Percentiles rank a stretch among this genome's conserved stretches.
These are phyloP conservation scores for Trypanosoma cruzi DNA, from an alignment of 208 protist genomes.

Conservation along the genomic window DNA sequence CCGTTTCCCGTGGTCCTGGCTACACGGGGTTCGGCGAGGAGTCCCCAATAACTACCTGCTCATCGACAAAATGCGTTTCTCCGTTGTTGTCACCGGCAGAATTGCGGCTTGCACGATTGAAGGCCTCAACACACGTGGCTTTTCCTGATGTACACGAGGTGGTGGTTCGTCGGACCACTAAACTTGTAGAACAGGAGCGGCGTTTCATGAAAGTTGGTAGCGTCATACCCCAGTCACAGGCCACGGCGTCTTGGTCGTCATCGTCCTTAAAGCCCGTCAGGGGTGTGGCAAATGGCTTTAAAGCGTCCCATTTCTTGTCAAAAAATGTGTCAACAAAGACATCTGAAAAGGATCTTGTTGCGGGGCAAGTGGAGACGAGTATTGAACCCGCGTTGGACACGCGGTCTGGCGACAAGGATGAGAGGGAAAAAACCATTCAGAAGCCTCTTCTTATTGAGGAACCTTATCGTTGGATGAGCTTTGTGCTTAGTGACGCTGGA, in stretches of 20 bases:
- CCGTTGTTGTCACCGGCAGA: not conserved
- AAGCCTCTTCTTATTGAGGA: slow-evolving; percentile 9
- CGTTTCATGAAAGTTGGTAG: not conserved
- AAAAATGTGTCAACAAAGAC: not conserved
- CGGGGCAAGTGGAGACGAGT: not conserved
- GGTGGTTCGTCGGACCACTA: slow-evolving; percentile 4
- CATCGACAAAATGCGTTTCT: not conserved
- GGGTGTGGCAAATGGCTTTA: not conserved
- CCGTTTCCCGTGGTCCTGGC: not conserved
- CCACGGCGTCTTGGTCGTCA: not conserved
- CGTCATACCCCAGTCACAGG: not conserved
- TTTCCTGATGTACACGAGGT: slow-evolving; percentile 26
- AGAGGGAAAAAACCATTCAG: not conserved
- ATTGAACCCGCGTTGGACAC: not conserved
- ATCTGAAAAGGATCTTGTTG: not conserved
- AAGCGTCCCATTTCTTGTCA: not conserved
- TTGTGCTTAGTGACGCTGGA: slow-evolving; percentile 1
- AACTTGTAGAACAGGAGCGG: slow-evolving; percentile 9
- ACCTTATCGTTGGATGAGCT: slow-evolving; percentile 3
- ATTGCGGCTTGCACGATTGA: slow-evolving; percentile 1
- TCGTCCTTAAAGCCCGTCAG: not conserved
- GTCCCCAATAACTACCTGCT: not conserved
- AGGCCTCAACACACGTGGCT: not conserved
- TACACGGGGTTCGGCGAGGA: not conserved
- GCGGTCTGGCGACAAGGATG: not conserved